Evolutionary conservation across 176 grass and related monocot species (phyloP).

Genomic region (Guadua angustifolia): DNA sequence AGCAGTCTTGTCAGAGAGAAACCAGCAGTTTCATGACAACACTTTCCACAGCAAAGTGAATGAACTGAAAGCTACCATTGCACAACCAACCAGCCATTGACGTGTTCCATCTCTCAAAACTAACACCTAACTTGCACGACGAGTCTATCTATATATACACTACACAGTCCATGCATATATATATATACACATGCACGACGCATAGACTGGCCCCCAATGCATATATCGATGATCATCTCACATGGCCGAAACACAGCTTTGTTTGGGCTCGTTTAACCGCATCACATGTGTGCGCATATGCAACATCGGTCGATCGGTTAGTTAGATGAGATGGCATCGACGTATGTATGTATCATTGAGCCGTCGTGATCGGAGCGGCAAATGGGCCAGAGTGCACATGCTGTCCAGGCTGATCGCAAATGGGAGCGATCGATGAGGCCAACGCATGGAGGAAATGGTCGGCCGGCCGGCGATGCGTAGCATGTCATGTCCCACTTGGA

Average conservation of each 20-base stretch:
- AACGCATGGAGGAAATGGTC: neutral
- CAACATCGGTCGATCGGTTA: neutral
- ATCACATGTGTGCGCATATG: neutral
- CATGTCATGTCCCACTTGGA: neutral
- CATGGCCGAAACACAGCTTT: neutral
- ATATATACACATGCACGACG: neutral
- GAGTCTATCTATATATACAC: neutral
- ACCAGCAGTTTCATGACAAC: neutral
- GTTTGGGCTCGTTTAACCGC: neutral
- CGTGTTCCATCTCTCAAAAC: neutral
- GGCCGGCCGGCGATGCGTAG: neutral
- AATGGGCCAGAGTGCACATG: constrained; percentile 21
- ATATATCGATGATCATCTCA: neutral
- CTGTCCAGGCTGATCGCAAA: neutral
- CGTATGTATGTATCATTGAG: neutral
- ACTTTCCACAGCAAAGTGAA: constrained; percentile 4
- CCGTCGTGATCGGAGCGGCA: constrained; percentile 30
- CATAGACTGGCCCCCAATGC: neutral
- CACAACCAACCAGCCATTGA: neutral
- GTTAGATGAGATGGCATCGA: neutral
- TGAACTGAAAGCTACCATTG: neutral
- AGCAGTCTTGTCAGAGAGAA: neutral
- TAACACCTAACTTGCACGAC: neutral
- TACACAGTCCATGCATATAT: neutral
- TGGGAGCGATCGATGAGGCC: neutral